These are phyloP conservation scores for Candida berthetii DNA, from an alignment of 805 yeast genomes.

Conservation along the genomic window DNA sequence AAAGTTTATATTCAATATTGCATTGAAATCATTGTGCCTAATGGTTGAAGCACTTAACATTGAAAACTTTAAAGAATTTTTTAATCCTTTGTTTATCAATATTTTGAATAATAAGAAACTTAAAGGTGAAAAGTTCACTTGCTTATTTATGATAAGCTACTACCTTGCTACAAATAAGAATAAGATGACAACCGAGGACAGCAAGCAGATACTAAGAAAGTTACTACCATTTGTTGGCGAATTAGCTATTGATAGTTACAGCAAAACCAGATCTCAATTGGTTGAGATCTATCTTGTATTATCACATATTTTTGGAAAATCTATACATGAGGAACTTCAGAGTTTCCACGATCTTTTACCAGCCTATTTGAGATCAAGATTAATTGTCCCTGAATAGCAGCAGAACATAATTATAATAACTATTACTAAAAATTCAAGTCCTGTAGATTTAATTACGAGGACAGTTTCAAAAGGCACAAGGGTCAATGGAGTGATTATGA, in stretches of 20 bases:
- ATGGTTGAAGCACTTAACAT: constrained; percentile 16
- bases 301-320: constrained; percentile 1
- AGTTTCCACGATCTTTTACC: constrained; percentile 3
- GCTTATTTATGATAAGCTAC: constrained; percentile 17
- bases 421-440: no score
- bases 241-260: constrained; percentile 13
- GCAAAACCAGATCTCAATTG: constrained; percentile 14
- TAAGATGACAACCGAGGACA: constrained; percentile 1
- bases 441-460: no score
- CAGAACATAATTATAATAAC: no score
- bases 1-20: constrained; percentile 6
- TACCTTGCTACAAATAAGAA: constrained; percentile 9
- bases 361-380: constrained; percentile 3
- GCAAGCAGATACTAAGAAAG: constrained; percentile 2
- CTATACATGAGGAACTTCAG: constrained; percentile 5
- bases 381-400: neutral
- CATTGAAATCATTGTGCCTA: constrained; percentile 17
- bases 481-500: no score
- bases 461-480: no score
- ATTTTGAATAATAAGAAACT: constrained; percentile 10
- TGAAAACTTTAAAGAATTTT: constrained; percentile 10
- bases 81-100: constrained; percentile 10
- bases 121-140: constrained; percentile 17
- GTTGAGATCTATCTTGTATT: constrained; percentile 13
- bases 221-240: constrained; percentile 4